phyloP scores from a whole-genome alignment of 257 asterid species.

The Solanum infundibuliforme region DNA sequence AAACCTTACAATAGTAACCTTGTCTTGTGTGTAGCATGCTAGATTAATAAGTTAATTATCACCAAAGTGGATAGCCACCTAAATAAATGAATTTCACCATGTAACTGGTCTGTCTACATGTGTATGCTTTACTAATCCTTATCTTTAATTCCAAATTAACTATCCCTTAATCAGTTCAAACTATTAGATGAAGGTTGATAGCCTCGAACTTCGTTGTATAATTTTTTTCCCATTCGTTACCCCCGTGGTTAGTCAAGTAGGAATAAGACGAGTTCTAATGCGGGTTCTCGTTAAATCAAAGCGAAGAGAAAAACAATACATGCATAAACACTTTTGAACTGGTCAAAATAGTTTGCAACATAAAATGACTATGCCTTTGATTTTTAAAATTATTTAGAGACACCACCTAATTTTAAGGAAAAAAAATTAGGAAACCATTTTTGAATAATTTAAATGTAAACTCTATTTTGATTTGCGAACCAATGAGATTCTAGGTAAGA shows the following conservation, averaged over 20 bases:
- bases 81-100: not conserved
- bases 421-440: not conserved
- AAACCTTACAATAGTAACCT: not conserved
- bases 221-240: not conserved
- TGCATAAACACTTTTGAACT: not conserved
- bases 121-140: not conserved
- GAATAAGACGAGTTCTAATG: not conserved
- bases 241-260: not conserved
- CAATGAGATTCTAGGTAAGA: not conserved
- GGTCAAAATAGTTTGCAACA: not conserved
- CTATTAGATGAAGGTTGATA: not conserved
- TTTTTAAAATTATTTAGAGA: no score
- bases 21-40: not conserved
- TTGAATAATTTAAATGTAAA: not conserved
- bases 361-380: not conserved
- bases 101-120: not conserved
- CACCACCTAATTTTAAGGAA: not conserved
- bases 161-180: not conserved
- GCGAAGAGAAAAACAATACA: not conserved
- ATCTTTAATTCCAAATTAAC: not conserved
- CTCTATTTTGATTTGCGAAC: not conserved
- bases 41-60: not conserved
- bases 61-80: not conserved
- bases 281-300: not conserved
- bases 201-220: not conserved